Conservation (phyloP, 164 flowering plant genomes). For the Macadamia tetraphylla region DNA sequence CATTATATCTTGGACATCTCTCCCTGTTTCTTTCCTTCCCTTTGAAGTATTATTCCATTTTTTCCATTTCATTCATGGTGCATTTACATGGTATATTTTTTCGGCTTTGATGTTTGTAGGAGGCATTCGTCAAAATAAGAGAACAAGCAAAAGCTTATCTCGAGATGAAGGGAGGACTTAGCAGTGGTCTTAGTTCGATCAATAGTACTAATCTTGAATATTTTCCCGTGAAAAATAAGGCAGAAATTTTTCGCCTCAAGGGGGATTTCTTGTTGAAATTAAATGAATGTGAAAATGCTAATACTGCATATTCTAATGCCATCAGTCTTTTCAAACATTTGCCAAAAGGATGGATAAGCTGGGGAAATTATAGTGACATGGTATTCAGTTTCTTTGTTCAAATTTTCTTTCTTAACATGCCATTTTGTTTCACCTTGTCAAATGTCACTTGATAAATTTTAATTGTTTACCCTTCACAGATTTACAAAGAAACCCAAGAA, state of each 20-base stretch:
- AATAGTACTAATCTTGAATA: constrained; percentile 92
- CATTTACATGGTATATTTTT: neutral
- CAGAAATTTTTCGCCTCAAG: constrained; percentile 86
- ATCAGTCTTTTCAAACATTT: constrained; percentile 81
- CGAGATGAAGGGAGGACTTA: constrained; percentile 88
- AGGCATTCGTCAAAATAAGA: constrained; percentile 93
- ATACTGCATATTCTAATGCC: constrained; percentile 78
- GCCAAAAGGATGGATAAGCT: constrained; percentile 99
- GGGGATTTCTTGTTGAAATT: constrained; percentile 91
- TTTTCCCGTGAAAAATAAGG: constrained; percentile 80
- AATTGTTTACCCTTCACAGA: constrained; percentile 39
- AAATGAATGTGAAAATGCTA: constrained; percentile 83
- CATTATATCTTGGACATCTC: neutral
- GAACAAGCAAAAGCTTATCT: constrained; percentile 98
- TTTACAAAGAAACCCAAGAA: constrained; percentile 82
- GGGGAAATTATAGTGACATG: constrained; percentile 99
- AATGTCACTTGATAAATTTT: constrained; percentile 3
- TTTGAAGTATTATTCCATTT: neutral
- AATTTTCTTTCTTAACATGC: neutral
- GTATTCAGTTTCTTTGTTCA: constrained; percentile 30
- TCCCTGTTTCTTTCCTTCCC: neutral
- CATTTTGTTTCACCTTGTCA: neutral
- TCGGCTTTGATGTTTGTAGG: constrained; percentile 48
- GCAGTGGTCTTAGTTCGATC: constrained; percentile 88
- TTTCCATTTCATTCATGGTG: neutral